Evolutionary conservation across 2,329 filamentous ascomycete genomes (phyloP).

Genomic region (Tolypocladium cylindrosporum): DNA sequence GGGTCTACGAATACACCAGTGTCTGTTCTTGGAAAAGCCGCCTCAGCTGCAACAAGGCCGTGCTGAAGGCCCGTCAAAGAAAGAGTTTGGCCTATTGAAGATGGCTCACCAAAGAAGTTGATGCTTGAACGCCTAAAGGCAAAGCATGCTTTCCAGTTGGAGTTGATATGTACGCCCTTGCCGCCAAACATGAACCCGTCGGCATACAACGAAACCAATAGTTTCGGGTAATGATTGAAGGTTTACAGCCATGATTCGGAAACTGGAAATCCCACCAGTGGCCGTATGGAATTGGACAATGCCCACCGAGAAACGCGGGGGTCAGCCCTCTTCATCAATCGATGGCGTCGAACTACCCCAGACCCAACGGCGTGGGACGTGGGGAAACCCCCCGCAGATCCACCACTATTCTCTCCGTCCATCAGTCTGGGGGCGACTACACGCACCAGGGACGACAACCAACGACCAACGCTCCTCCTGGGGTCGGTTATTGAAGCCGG

Average conservation of each 20-base stretch:
- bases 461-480: constrained; percentile 26
- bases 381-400: background rate
- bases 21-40: background rate
- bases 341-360: background rate
- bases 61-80: too few relatives aligned
- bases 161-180: too few relatives aligned
- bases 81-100: too few relatives aligned
- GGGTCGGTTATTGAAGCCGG: background rate
- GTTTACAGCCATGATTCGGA: background rate
- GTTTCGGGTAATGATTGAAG: background rate
- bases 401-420: background rate
- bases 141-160: too few relatives aligned
- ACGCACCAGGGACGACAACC: constrained; percentile 46
- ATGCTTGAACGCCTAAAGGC: too few relatives aligned
- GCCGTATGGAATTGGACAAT: background rate
- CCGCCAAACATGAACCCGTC: background rate
- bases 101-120: too few relatives aligned
- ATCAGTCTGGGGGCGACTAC: constrained; percentile 32
- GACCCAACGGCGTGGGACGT: background rate
- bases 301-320: background rate
- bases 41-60: too few relatives aligned
- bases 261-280: background rate
- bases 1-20: background rate
- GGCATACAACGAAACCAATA: background rate
- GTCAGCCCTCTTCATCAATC: background rate